Conservation (phyloP, 306 rosid species). For the Cucumis cinereus region DNA sequence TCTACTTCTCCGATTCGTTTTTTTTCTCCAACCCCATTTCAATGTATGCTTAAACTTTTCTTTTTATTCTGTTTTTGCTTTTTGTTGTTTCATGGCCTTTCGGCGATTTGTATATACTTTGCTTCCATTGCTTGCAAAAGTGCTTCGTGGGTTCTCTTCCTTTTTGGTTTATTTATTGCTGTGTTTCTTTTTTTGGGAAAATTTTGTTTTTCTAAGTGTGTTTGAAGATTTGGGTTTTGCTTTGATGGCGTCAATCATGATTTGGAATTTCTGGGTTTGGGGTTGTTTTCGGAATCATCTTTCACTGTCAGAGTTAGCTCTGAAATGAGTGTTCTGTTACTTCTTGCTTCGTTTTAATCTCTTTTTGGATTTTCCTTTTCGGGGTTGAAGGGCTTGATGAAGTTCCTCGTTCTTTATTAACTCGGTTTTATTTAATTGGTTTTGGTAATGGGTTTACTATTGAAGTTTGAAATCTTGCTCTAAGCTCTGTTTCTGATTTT, state of each 20-base stretch:
- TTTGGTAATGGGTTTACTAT: not conserved
- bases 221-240: constrained; percentile 9
- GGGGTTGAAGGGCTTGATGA: not conserved
- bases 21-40: constrained; percentile 10
- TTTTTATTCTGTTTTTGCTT: constrained; percentile 3
- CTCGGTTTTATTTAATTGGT: not conserved
- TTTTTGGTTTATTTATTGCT: not conserved
- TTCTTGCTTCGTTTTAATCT: not conserved
- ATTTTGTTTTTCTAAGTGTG: not conserved
- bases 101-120: constrained; percentile 28
- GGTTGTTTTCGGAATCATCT: not conserved
- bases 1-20: constrained; percentile 8
- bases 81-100: constrained; percentile 8
- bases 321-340: not conserved
- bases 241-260: not conserved
- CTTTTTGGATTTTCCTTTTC: not conserved
- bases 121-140: constrained; percentile 33
- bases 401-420: not conserved
- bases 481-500: not conserved
- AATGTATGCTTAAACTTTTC: not conserved
- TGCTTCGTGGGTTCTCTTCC: constrained; percentile 15
- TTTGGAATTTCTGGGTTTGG: not conserved
- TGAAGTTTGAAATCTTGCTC: not conserved
- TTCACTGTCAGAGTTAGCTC: not conserved
- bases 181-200: not conserved